Conservation (phyloP, 352 stramenopile genomes). For the Phytopythium vexans region DNA sequence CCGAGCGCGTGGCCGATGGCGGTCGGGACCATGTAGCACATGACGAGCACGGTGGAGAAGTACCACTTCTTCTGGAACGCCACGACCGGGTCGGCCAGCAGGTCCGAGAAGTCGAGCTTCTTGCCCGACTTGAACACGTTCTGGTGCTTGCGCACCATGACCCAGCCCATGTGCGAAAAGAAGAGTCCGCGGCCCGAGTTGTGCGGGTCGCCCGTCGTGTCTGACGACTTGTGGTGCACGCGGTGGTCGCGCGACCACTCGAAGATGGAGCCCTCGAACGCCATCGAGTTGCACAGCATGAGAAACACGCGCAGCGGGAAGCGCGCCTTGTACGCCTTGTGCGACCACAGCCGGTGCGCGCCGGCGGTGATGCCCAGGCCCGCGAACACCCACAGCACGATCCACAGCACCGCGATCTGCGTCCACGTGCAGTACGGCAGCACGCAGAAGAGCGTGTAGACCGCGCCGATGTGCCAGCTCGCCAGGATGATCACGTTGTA, state of each 20-base stretch:
- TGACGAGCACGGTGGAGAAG: constrained; percentile 84
- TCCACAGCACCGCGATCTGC: constrained; percentile 64
- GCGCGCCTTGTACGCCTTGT: constrained; percentile 95
- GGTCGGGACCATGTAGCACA: constrained; percentile 96
- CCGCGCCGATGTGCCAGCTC: constrained; percentile 65
- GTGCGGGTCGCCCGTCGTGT: constrained; percentile 94
- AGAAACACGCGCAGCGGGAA: constrained; percentile 91
- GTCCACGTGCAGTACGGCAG: constrained; percentile 37
- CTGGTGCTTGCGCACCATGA: constrained; percentile 98
- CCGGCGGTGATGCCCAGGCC: constrained; percentile 97
- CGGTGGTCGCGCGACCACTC: constrained; percentile 99
- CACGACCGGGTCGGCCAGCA: constrained; percentile 94
- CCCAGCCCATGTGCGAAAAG: constrained; percentile 99
- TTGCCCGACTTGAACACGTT: constrained; percentile 81
- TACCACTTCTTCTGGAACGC: constrained; percentile 96
- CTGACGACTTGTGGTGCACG: constrained; percentile 98
- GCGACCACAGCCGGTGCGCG: constrained; percentile 96
- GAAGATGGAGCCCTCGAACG: constrained; percentile 96
- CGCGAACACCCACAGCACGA: constrained; percentile 62
- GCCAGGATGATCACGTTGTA: constrained; percentile 76
- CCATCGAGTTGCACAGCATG: constrained; percentile 98
- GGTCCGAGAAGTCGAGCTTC: constrained; percentile 95
- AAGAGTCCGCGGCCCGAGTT: constrained; percentile 98
- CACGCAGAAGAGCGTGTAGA: constrained; percentile 71
- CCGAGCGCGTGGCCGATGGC: constrained; percentile 90